Percentiles rank a stretch among this genome's conserved stretches.
Conservation (phyloP, 2,329 filamentous ascomycete genomes). For the Fusarium palustre region DNA sequence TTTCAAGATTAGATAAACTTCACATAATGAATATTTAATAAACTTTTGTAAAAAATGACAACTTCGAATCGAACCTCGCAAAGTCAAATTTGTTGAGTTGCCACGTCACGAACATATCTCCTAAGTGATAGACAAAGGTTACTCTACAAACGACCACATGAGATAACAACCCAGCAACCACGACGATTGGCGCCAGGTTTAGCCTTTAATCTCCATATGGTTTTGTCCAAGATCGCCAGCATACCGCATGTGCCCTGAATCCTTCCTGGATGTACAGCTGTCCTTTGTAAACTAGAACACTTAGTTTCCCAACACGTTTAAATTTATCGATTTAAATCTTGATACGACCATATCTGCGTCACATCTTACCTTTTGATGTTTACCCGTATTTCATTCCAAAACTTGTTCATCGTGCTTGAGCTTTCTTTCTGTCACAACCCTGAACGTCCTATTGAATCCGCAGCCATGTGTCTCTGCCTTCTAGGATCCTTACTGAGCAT, state of each 20-base stretch:
- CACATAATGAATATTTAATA: constrained; percentile 12
- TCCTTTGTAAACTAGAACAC: not conserved
- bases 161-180: not conserved
- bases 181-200: not conserved
- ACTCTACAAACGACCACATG: not conserved
- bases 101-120: not conserved
- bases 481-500: too few relatives aligned
- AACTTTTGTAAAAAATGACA: not conserved
- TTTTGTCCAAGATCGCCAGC: rapidly evolving
- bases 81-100: too few relatives aligned
- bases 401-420: not conserved
- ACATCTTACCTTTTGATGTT: not conserved
- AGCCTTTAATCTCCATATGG: not conserved
- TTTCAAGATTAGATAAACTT: not conserved
- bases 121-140: not conserved
- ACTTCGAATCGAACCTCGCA: too few relatives aligned
- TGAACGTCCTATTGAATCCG: not conserved
- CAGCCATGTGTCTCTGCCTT: too few relatives aligned
- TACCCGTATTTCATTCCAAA: not conserved
- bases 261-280: not conserved
- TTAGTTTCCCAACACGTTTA: too few relatives aligned
- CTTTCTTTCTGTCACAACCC: not conserved
- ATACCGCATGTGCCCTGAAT: not conserved
- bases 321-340: too few relatives aligned
- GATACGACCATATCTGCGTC: too few relatives aligned